Base-by-base conservation (phyloP, 2,329 filamentous ascomycete species). In the Fusarium praegraminearum region DNA sequence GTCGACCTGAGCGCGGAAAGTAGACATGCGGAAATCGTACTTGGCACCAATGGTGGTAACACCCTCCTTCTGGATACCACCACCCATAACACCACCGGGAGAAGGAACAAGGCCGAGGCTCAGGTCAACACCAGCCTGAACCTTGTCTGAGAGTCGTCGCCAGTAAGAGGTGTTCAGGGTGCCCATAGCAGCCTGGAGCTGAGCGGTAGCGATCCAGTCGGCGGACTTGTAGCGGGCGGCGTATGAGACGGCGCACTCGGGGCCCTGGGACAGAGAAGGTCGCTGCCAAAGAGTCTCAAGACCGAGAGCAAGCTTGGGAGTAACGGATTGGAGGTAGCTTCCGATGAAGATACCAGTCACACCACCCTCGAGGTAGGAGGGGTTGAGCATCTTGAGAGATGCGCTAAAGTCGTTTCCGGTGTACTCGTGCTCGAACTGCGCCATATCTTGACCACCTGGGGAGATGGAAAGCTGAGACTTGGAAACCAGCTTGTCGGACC, bases 21-120 rank as follows among this genome's bases (percentile, higher is more conserved):
- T 96, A 57, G 93, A 96, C 83, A 94, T 93, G 78, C 93, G 89
- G 89, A 99, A 99, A 80, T 98, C 95, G 83, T 99, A 99, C 84
- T 99, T 99, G 79, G 94, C 93, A 76, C 95, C 96, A 76, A 98
- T 87, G 57, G 94, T 93, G 56, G 97, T 94, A 66, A 93, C 87
- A 58, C 96, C 96, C 81, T 99, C 94, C 81, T 94, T 95, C 80
- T 90, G 88, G 56, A 90, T 80, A 47, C 89, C 89, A 64, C 86
- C 89, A 76, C 93, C 93, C 89, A 96, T 94, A 81, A 93, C 83
- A 69, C 89, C 87, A 54, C 87, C 88, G 54, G 84, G 83, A 57
- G 88, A 85, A 30, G 88, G 85, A 33, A 89, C 89, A 73, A 97
- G 91, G 71, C 94, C 91, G 63, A 99, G 87, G 80, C 94, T 97